These are phyloP conservation scores for Penicillium rolfsii DNA, from an alignment of 2,329 filamentous ascomycete species.

Conservation along the genomic window DNA sequence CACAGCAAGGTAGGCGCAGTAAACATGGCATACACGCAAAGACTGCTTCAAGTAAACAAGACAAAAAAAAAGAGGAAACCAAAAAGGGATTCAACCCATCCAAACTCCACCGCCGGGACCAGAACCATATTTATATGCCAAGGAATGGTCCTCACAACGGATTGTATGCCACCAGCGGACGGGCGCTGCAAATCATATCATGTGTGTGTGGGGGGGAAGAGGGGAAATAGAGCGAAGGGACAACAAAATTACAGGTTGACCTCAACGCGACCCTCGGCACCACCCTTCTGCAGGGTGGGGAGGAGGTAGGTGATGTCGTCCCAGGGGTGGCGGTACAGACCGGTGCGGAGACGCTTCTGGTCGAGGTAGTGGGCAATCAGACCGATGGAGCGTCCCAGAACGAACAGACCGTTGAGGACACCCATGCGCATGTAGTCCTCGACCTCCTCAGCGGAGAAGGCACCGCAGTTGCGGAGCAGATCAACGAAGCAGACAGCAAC, in stretches of 20 bases:
- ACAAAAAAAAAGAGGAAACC: slow-evolving; percentile 32
- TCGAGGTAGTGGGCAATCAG: slow-evolving; percentile 99
- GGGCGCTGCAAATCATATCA: slow-evolving; percentile 35
- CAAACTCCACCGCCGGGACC: slow-evolving; percentile 42
- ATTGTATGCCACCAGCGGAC: slow-evolving; percentile 40
- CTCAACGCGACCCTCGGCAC: slow-evolving; percentile 85
- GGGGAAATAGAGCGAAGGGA: slow-evolving; percentile 2
- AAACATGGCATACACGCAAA: slow-evolving; percentile 32
- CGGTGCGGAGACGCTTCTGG: slow-evolving; percentile 98
- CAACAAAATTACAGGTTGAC: slow-evolving; percentile 67
- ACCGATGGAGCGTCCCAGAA: slow-evolving; percentile 95
- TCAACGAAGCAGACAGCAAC: slow-evolving; percentile 99
- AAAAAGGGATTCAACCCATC: slow-evolving; percentile 38
- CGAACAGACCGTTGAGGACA: slow-evolving; percentile 99
- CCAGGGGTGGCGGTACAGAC: slow-evolving; percentile 99
- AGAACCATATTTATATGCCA: slow-evolving; percentile 9
- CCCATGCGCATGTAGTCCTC: slow-evolving; percentile 99
- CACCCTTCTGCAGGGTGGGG: slow-evolving; percentile 73
- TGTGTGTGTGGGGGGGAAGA: background rate
- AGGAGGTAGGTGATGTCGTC: slow-evolving; percentile 97
- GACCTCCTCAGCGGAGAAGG: slow-evolving; percentile 92
- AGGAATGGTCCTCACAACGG: slow-evolving; percentile 26
- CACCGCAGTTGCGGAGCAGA: slow-evolving; percentile 94
- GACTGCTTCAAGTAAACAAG: slow-evolving; percentile 30
- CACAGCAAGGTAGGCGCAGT: slow-evolving; percentile 31